A percentile compares a stretch with the other conserved stretches of the same genome.
phyloP scores from a whole-genome alignment of 176 grass and related monocot species.

The Rhipidocladum racemiflorum region DNA sequence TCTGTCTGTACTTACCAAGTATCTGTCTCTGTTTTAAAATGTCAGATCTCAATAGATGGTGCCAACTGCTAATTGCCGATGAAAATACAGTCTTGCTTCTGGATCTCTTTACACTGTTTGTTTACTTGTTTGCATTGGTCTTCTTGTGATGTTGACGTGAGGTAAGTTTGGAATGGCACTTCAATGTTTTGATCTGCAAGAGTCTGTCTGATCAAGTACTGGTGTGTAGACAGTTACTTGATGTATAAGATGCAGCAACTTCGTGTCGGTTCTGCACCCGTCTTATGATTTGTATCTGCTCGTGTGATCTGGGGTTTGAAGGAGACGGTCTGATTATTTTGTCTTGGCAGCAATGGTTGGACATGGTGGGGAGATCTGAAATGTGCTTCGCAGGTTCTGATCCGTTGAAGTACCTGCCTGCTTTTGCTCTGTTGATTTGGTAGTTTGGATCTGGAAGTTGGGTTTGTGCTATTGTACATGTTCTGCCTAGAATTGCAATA shows the following conservation, averaged over 20 bases:
- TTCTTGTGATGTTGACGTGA: background rate
- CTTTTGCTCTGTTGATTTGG: background rate
- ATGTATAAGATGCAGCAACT: background rate
- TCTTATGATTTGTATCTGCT: too few relatives aligned
- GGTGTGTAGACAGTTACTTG: too few relatives aligned
- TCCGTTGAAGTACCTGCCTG: background rate
- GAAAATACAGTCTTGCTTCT: background rate
- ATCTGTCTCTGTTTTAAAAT: slow-evolving; percentile 21
- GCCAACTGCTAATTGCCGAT: background rate
- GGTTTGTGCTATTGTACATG: background rate
- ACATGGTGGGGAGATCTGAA: too few relatives aligned
- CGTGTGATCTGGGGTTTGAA: too few relatives aligned
- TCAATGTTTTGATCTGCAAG: background rate
- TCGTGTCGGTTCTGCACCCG: background rate
- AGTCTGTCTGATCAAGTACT: background rate
- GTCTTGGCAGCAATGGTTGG: too few relatives aligned
- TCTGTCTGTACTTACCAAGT: slow-evolving; percentile 32
- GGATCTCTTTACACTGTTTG: background rate
- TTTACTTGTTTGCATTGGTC: background rate
- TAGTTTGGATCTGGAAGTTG: background rate
- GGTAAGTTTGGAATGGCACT: background rate
- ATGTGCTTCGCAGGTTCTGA: background rate
- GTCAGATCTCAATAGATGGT: background rate
- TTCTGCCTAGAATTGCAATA: background rate
- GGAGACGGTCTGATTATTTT: too few relatives aligned